phyloP scores from a whole-genome alignment of 2,329 filamentous ascomycete genomes.

The Colletotrichum liriopes region DNA sequence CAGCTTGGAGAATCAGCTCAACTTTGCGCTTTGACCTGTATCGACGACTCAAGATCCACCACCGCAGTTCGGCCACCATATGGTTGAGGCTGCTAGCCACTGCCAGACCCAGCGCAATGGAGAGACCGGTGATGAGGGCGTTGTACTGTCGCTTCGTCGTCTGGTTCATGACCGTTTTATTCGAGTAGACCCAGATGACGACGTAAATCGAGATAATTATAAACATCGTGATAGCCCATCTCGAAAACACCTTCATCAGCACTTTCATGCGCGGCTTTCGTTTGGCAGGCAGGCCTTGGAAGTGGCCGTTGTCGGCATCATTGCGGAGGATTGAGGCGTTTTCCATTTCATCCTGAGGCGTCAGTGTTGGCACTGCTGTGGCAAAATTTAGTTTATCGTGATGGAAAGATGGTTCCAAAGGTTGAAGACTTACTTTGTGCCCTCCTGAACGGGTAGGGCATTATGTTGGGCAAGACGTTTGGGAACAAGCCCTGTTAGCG shows the following conservation, averaged over 20 bases:
- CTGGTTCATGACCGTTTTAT: constrained; percentile 50
- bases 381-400: not conserved
- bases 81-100: constrained; percentile 60
- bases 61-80: constrained; percentile 61
- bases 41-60: constrained; percentile 59
- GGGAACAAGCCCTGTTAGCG: not conserved
- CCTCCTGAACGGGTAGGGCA: constrained; percentile 14
- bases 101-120: constrained; percentile 59
- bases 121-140: constrained; percentile 59
- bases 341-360: constrained; percentile 21
- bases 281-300: constrained; percentile 21
- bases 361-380: not conserved
- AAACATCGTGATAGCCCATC: constrained; percentile 50
- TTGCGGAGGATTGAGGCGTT: constrained; percentile 29
- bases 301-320: constrained; percentile 27
- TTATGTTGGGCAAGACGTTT: not conserved
- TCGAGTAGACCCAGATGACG: constrained; percentile 50
- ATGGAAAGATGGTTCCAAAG: too few relatives aligned
- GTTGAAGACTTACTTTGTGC: not conserved
- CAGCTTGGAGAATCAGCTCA: constrained; percentile 51
- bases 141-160: constrained; percentile 59
- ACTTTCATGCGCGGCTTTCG: constrained; percentile 12
- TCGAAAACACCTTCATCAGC: constrained; percentile 20
- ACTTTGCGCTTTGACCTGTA: constrained; percentile 56
- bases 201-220: constrained; percentile 50